Evolutionary conservation across 768 basidiomycete species (phyloP).

Genomic region (Heimioporus sp.): DNA sequence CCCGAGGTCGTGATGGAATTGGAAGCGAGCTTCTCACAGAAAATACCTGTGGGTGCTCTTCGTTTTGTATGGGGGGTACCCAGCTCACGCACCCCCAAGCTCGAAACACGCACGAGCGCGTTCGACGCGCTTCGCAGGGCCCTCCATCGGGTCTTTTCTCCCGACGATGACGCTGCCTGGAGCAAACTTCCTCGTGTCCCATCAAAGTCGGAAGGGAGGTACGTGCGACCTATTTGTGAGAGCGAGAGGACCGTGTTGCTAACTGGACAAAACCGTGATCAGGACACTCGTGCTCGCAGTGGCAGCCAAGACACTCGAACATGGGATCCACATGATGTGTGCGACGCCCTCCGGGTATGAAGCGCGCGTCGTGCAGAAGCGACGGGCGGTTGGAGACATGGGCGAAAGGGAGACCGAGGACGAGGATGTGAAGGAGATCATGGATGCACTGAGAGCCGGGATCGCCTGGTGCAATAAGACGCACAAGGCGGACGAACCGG

Average conservation of each 20-base stretch:
- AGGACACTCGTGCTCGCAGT: conserved; percentile 43
- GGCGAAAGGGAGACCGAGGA: not conserved
- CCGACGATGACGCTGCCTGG: conserved; percentile 28
- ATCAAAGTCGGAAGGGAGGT: conserved; percentile 23
- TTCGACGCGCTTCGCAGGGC: conserved; percentile 41
- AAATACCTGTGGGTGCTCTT: conserved; percentile 36
- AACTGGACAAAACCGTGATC: not conserved
- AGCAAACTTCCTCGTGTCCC: conserved; percentile 10
- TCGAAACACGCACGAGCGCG: conserved; percentile 32
- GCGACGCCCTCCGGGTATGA: conserved; percentile 52
- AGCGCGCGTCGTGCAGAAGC: conserved; percentile 31
- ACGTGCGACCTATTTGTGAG: not conserved
- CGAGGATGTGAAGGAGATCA: conserved; percentile 11
- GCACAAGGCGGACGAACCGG: not conserved
- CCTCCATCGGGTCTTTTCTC: conserved; percentile 28
- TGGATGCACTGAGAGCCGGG: conserved; percentile 4
- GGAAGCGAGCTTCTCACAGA: conserved; percentile 40
- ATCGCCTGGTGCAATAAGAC: conserved; percentile 6
- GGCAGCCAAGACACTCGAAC: conserved; percentile 48
- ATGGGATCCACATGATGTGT: conserved; percentile 45
- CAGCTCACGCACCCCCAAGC: conserved; percentile 20
- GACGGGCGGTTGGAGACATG: conserved; percentile 15
- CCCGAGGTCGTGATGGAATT: conserved; percentile 35
- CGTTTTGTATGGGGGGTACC: not conserved
- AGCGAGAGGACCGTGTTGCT: not conserved